Conservation (phyloP, 495 filamentous ascomycete genomes). For the Penicillium flavigenum region DNA sequence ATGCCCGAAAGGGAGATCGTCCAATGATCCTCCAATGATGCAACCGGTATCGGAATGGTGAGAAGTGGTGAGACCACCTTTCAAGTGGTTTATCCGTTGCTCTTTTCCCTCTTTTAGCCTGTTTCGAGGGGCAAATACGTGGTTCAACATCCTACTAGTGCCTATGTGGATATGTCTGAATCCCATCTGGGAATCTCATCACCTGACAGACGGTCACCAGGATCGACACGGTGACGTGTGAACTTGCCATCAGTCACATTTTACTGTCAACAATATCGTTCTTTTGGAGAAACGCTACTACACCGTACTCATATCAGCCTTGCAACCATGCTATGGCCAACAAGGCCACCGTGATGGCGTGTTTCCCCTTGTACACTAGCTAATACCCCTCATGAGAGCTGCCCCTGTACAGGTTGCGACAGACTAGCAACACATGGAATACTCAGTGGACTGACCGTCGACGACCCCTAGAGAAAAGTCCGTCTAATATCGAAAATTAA, state of each 20-base stretch:
- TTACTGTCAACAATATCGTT: background rate
- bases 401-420: too few relatives aligned
- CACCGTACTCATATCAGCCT: background rate
- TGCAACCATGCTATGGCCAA: background rate
- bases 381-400: background rate
- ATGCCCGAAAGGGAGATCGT: background rate
- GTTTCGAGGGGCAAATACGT: background rate
- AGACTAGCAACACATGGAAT: too few relatives aligned
- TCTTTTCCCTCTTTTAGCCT: background rate
- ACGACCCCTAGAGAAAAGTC: background rate
- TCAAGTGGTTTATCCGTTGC: background rate
- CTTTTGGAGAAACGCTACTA: background rate
- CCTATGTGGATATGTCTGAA: background rate
- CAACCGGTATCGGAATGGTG: slow-evolving; percentile 6
- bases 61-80: slow-evolving; percentile 10
- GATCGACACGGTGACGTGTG: slow-evolving; percentile 14
- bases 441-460: too few relatives aligned
- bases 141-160: too few relatives aligned
- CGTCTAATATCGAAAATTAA: background rate
- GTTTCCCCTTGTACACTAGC: background rate
- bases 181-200: background rate
- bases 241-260: slow-evolving; percentile 6
- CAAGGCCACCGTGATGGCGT: background rate
- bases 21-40: slow-evolving; percentile 10
- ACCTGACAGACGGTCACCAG: slow-evolving; percentile 11